A percentile compares a stretch with the other conserved stretches of the same genome.
These are phyloP conservation scores for Multifurca ochricompacta DNA, from an alignment of 768 basidiomycete species.

Conservation along the genomic window DNA sequence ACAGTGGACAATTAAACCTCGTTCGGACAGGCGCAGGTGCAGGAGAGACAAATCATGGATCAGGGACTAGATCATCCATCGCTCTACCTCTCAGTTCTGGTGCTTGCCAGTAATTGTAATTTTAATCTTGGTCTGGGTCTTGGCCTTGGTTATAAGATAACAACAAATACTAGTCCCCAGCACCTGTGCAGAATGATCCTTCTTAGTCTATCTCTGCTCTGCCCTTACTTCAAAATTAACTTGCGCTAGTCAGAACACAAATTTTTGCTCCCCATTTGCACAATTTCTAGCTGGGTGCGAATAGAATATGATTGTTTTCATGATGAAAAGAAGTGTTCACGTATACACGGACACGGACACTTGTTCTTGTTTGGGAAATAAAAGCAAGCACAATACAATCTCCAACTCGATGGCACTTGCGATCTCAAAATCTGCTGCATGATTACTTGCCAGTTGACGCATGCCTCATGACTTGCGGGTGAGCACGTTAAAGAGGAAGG, in stretches of 20 bases:
- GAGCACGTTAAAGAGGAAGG: neutral
- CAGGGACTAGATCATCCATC: neutral
- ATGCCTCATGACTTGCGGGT: neutral
- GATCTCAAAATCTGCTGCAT: neutral
- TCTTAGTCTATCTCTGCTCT: too few relatives aligned
- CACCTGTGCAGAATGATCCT: constrained; percentile 2
- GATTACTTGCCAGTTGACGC: neutral
- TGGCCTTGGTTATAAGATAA: constrained; percentile 3
- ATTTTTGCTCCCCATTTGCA: neutral
- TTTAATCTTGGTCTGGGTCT: too few relatives aligned
- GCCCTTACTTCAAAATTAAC: too few relatives aligned
- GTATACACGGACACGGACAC: too few relatives aligned
- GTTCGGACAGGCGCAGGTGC: constrained; percentile 4
- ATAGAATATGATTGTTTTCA: too few relatives aligned
- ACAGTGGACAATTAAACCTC: constrained; percentile 12
- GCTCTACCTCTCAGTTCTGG: too few relatives aligned
- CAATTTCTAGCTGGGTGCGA: too few relatives aligned
- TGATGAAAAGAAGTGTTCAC: neutral
- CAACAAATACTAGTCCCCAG: neutral
- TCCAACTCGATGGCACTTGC: neutral
- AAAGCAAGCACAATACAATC: too few relatives aligned
- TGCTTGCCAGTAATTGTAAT: neutral
- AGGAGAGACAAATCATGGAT: neutral
- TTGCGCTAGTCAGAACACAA: too few relatives aligned
- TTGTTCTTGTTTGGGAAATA: neutral